These are phyloP conservation scores for Blastocladiella emersonii DNA, from an alignment of 371 early-diverging fungal genomes.

Conservation along the genomic window DNA sequence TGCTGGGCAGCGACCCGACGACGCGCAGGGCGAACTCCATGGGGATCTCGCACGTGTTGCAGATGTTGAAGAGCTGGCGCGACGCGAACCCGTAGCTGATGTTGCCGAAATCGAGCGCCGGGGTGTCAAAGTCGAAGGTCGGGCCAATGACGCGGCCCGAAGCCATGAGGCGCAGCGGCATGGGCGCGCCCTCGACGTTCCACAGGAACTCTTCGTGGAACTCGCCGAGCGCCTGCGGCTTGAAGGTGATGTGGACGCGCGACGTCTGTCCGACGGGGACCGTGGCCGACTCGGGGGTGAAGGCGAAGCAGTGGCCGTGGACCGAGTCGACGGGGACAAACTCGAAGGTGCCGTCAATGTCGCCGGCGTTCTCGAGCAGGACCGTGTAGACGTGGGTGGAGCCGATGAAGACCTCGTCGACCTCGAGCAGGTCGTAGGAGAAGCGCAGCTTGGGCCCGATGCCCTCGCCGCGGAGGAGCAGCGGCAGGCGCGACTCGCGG, in stretches of 20 bases:
- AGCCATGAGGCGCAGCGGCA: conserved; percentile 18
- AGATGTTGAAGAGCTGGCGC: conserved; percentile 11
- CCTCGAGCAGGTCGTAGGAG: conserved; percentile 27
- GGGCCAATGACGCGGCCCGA: conserved; percentile 34
- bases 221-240: conserved; percentile 24
- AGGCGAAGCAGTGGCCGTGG: conserved; percentile 28
- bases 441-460: conserved; percentile 34
- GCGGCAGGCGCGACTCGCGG: conserved; percentile 6
- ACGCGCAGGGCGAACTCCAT: conserved; percentile 24
- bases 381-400: conserved; percentile 30
- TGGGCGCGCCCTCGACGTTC: conserved; percentile 28
- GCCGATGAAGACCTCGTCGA: conserved; percentile 30
- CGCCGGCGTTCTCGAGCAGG: conserved; percentile 33
- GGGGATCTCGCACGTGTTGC: conserved; percentile 31
- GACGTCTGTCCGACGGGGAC: conserved; percentile 24
- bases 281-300: conserved; percentile 22
- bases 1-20: background rate
- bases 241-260: conserved; percentile 21
- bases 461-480: conserved; percentile 19
- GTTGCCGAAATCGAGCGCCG: conserved; percentile 21
- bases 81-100: conserved; percentile 25
- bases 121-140: conserved; percentile 25
- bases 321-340: conserved; percentile 8
- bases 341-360: conserved; percentile 23
- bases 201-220: conserved; percentile 30